Evolutionary conservation across 163 green algal genomes (phyloP).

Genomic region (Scenedesmus sp.): DNA sequence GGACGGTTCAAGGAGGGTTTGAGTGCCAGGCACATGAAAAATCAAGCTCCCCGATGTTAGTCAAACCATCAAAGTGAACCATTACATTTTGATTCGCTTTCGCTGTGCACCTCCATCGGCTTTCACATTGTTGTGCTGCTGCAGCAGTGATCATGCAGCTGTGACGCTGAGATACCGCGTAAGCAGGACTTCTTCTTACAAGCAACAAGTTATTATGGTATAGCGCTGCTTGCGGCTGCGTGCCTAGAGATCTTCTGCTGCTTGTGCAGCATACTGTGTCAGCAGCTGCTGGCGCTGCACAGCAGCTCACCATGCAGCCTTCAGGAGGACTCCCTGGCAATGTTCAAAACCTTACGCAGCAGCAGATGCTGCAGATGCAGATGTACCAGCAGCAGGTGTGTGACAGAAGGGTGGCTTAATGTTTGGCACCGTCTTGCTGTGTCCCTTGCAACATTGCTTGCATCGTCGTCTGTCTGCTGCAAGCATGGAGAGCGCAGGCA

Average conservation of each 20-base stretch:
- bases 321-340: background rate
- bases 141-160: background rate
- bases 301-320: background rate
- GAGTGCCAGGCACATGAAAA: background rate
- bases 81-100: too few relatives aligned
- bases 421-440: too few relatives aligned
- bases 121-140: background rate
- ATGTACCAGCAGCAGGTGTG: conserved; percentile 22
- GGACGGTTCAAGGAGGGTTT: background rate
- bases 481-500: too few relatives aligned
- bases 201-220: too few relatives aligned
- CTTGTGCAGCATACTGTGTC: background rate
- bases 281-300: background rate
- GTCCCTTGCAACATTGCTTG: background rate
- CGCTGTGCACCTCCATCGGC: background rate
- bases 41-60: too few relatives aligned
- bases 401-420: background rate
- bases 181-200: too few relatives aligned
- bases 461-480: background rate
- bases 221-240: background rate
- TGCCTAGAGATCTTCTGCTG: background rate
- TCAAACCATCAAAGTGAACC: too few relatives aligned
- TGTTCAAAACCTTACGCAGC: background rate
- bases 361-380: conserved; percentile 2
- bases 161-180: background rate